Evolutionary conservation across 1,139 yeast genomes (phyloP).

Genomic region (Protomyces inundatus): DNA sequence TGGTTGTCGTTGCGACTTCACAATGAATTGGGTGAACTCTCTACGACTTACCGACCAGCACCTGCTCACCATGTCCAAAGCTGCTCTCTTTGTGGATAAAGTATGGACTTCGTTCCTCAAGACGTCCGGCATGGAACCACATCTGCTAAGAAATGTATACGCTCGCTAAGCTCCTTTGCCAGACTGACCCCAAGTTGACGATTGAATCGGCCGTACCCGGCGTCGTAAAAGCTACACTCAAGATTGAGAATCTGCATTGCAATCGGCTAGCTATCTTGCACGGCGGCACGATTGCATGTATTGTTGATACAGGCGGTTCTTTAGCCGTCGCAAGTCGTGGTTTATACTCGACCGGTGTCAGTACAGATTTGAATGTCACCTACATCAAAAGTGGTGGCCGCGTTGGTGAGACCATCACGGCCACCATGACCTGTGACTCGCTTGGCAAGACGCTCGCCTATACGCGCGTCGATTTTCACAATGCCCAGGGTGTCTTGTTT

Average conservation of each 20-base stretch:
- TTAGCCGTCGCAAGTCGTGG: conserved; percentile 45
- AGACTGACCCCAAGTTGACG: background rate
- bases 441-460: conserved; percentile 44
- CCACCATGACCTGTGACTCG: conserved; percentile 32
- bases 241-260: conserved; percentile 19
- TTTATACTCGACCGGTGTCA: conserved; percentile 44
- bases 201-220: conserved; percentile 12
- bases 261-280: conserved; percentile 35
- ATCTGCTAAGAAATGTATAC: conserved; percentile 37
- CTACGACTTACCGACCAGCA: background rate
- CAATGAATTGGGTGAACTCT: background rate
- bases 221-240: conserved; percentile 11
- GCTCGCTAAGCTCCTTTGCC: background rate
- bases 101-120: conserved; percentile 41
- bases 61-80: background rate
- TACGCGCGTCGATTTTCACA: conserved; percentile 41
- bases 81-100: conserved; percentile 28
- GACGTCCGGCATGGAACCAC: conserved; percentile 41
- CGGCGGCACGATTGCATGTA: conserved; percentile 43
- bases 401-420: conserved; percentile 36
- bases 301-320: conserved; percentile 47
- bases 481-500: conserved; percentile 37
- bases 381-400: conserved; percentile 44
- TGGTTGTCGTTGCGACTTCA: background rate
- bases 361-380: conserved; percentile 44